phyloP scores from a whole-genome alignment of 2,329 filamentous ascomycete species.

The Ceratocystis huliohia region DNA sequence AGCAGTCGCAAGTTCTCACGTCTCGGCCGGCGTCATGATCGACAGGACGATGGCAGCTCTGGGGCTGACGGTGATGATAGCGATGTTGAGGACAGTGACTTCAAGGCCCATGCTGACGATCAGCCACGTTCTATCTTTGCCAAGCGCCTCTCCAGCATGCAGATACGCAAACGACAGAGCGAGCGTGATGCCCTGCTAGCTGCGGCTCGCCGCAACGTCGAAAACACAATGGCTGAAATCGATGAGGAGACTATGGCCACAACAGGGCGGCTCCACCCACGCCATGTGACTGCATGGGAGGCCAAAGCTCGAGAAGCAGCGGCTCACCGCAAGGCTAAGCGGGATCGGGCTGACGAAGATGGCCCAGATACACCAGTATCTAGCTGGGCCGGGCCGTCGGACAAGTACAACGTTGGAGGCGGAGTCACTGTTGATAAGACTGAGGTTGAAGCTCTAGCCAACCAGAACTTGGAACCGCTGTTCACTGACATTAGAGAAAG shows the following conservation, averaged over 20 bases:
- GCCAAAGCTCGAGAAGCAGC: slow-evolving; percentile 59
- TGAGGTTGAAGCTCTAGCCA: slow-evolving; percentile 13
- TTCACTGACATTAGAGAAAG: slow-evolving; percentile 26
- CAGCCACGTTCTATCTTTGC: slow-evolving; percentile 60
- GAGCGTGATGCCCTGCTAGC: slow-evolving; percentile 67
- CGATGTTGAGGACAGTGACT: slow-evolving; percentile 39
- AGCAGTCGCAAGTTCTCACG: slow-evolving; percentile 33
- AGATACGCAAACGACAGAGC: slow-evolving; percentile 57
- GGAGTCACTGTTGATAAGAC: slow-evolving; percentile 13
- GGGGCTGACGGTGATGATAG: slow-evolving; percentile 38
- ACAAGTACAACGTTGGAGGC: slow-evolving; percentile 15
- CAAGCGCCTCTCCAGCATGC: slow-evolving; percentile 52
- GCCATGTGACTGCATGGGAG: slow-evolving; percentile 65
- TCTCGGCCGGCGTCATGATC: slow-evolving; percentile 24
- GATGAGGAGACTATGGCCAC: slow-evolving; percentile 44
- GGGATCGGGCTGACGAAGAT: slow-evolving; percentile 25
- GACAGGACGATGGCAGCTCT: not conserved
- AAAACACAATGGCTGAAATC: slow-evolving; percentile 61
- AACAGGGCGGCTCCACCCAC: slow-evolving; percentile 59
- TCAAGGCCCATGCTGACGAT: slow-evolving; percentile 37
- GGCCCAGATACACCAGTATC: not conserved
- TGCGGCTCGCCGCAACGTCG: slow-evolving; percentile 76
- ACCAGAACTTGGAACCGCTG: slow-evolving; percentile 32
- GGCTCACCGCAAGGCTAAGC: slow-evolving; percentile 36
- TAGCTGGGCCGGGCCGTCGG: slow-evolving; percentile 6